These are phyloP conservation scores for Ogataea wickerhamii DNA, from an alignment of 805 yeast species.

Conservation along the genomic window DNA sequence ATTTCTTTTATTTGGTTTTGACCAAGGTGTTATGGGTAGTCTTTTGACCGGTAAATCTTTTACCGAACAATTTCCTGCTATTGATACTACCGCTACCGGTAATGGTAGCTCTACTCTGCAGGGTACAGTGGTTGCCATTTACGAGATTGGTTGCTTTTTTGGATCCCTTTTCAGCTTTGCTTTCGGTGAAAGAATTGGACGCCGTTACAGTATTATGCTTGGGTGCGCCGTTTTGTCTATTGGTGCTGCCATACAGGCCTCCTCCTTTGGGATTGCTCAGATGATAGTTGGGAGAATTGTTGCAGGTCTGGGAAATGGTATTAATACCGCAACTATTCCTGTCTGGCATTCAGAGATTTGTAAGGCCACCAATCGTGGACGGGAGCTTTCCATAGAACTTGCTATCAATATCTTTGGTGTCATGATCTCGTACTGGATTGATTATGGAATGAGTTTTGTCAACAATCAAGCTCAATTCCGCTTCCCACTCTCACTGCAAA, in stretches of 20 bases:
- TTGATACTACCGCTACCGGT: conserved; percentile 17
- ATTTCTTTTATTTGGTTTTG: conserved; percentile 54
- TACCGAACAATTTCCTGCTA: conserved; percentile 53
- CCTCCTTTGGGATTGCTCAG: conserved; percentile 42
- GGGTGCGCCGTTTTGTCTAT: conserved; percentile 56
- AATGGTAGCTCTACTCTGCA: conserved; percentile 30
- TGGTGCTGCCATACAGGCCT: conserved; percentile 56
- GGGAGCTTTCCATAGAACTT: conserved; percentile 53
- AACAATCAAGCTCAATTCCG: conserved; percentile 54
- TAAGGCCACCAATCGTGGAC: conserved; percentile 63
- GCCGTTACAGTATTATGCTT: conserved; percentile 48
- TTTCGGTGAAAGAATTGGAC: conserved; percentile 52
- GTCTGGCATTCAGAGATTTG: conserved; percentile 71
- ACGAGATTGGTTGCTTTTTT: conserved; percentile 46
- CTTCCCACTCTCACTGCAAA: conserved; percentile 66
- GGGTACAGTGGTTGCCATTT: conserved; percentile 47
- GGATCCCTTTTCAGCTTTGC: conserved; percentile 41
- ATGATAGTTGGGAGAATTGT: conserved; percentile 60
- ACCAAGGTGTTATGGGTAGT: conserved; percentile 69
- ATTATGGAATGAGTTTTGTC: conserved; percentile 56
- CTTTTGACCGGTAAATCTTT: conserved; percentile 54
- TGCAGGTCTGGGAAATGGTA: conserved; percentile 70
- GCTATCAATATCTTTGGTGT: conserved; percentile 70
- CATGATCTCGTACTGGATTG: conserved; percentile 57
- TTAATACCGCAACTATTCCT: conserved; percentile 68